phyloP scores from a whole-genome alignment of 352 stramenopile genomes.

The Globisporangium carolinianum region DNA sequence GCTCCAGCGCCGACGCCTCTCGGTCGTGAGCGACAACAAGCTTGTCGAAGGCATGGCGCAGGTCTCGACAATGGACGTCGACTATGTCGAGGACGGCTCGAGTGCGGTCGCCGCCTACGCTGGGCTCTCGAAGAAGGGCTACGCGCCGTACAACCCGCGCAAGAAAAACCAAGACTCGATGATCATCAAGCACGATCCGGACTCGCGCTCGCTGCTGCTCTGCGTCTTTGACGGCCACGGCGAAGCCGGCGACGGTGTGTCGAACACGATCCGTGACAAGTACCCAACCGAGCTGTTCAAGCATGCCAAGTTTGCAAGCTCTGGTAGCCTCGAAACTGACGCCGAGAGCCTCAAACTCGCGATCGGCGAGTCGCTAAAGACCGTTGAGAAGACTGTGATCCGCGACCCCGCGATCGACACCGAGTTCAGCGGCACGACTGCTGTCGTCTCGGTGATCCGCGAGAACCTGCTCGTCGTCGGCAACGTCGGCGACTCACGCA shows the following conservation, averaged over 20 bases:
- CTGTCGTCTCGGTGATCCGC: conserved; percentile 64
- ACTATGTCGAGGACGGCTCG: conserved; percentile 54
- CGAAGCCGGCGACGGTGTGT: conserved; percentile 93
- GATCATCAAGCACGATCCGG: conserved; percentile 91
- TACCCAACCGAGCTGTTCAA: conserved; percentile 89
- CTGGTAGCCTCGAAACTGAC: conserved; percentile 51
- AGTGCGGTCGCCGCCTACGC: conserved; percentile 63
- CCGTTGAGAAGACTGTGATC: conserved; percentile 80
- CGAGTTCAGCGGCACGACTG: conserved; percentile 88
- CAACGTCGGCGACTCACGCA: conserved; percentile 97
- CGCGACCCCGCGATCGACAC: conserved; percentile 90
- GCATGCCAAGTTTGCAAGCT: conserved; percentile 72
- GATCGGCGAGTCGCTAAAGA: conserved; percentile 42
- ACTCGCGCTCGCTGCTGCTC: conserved; percentile 91
- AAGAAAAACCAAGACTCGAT: conserved; percentile 98
- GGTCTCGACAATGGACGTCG: conserved; percentile 48
- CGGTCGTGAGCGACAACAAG: conserved; percentile 78
- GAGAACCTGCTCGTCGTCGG: conserved; percentile 88
- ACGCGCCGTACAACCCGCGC: conserved; percentile 91
- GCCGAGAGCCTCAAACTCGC: conserved; percentile 42
- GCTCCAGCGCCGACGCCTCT: conserved; percentile 58
- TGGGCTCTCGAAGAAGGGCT: conserved; percentile 77
- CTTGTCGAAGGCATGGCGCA: conserved; percentile 71
- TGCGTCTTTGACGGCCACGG: conserved; percentile 96
- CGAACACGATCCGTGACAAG: conserved; percentile 82